Base-by-base conservation (phyloP, 129 eudicot species). In the Oenanthe sinensis region DNA sequence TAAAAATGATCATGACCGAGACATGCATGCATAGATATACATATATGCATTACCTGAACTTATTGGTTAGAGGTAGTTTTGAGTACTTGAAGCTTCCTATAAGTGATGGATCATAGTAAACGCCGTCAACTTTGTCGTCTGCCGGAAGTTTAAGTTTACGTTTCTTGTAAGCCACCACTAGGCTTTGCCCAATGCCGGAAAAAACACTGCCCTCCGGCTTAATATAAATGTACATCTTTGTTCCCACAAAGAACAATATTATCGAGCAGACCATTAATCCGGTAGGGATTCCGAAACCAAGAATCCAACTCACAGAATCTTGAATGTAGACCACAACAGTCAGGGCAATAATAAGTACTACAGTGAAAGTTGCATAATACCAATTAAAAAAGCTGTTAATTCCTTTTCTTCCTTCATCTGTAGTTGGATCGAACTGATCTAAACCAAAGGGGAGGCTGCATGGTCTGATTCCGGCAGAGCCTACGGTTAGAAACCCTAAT, bases 381-480 rank as follows among this genome's bases (percentile, higher is more conserved):
- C 97, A 96, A 82, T 96, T 96, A 75, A 92, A 96, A 89, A 90
- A 96, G 54, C 99, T 96, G 69, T 82, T 86, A 22, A 96, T 96
- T 17, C 97, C 93, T 79, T 82, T 92, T 62, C 97, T 84, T 30
- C 99, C 99, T 84, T 92, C 95, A 24, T 90, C 91, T 0, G 99
- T 96, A 43, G 89, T 84, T 24, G 91, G 82, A 73, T 96, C 99
- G 75, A 96, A 96, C 60, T 74, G 77, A 30, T 74, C 77, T 0
- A 74, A 28, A 24, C 77, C 60, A 74, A 96, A 95, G 7, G 99
- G 96, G 2, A 95, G 43, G 85, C 91, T 95, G 77, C 99, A 95
- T 8, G 99, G 97, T 65, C 96, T 78, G 58, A 95, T 84, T 14
- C 99, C 97, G 49, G 85, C 96, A 0, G 95, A 36, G 17, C 94